These are phyloP conservation scores for Fomes fomentarius DNA, from an alignment of 1,284 basidiomycete genomes.

Conservation along the genomic window DNA sequence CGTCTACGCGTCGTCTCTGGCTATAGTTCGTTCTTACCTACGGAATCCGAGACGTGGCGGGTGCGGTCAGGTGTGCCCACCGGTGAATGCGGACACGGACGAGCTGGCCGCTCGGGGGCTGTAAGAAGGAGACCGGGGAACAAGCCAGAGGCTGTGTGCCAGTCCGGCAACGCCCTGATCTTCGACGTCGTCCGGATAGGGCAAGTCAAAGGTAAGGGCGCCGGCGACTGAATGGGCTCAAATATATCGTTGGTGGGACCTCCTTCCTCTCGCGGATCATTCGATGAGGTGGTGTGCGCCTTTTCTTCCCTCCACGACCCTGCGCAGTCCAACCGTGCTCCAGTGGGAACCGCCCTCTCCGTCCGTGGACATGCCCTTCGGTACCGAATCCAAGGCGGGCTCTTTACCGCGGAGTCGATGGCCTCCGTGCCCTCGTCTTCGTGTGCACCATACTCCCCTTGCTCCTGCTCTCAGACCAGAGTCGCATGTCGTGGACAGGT, in stretches of 20 bases:
- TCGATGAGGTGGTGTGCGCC: constrained; percentile 15
- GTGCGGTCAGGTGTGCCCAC: constrained; percentile 14
- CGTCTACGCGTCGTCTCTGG: neutral
- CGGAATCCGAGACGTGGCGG: constrained; percentile 2
- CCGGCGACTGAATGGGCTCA: constrained; percentile 21
- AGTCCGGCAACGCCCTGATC: constrained; percentile 22
- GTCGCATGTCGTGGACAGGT: neutral
- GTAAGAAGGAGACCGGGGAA: constrained; percentile 26
- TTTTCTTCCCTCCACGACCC: constrained; percentile 11
- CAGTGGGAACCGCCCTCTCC: constrained; percentile 11
- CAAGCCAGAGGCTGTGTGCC: constrained; percentile 27
- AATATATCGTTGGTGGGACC: constrained; percentile 19
- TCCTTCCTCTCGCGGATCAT: constrained; percentile 25
- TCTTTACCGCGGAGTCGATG: neutral
- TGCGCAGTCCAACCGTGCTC: constrained; percentile 7
- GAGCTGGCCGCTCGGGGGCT: constrained; percentile 19
- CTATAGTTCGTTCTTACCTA: constrained; percentile 10
- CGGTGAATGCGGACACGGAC: constrained; percentile 7
- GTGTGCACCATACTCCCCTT: too few species aligned
- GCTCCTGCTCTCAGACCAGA: too few species aligned
- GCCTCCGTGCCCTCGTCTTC: too few species aligned
- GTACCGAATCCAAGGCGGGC: constrained; percentile 16
- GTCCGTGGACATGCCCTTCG: constrained; percentile 15
- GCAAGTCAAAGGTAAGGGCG: constrained; percentile 20
- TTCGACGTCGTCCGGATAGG: constrained; percentile 18